A percentile compares a stretch with the other conserved stretches of the same genome.
Conservation (phyloP, 164 flowering plant species). For the Aristolochia californica region DNA sequence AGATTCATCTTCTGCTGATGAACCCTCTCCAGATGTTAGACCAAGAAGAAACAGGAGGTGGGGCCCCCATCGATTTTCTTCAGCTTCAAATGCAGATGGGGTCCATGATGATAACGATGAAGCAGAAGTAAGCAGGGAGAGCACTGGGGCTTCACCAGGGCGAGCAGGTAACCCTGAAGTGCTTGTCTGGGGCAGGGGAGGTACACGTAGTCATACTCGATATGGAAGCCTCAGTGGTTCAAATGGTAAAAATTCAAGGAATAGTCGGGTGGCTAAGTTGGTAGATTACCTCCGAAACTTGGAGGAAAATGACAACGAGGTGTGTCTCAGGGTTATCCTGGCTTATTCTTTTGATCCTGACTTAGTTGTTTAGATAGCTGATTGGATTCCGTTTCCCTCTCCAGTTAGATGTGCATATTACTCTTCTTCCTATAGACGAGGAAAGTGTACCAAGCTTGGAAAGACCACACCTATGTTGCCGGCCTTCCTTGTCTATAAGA, state of each 20-base stretch:
- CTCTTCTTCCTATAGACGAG: constrained; percentile 51
- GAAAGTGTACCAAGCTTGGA: constrained; percentile 43
- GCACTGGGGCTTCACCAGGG: constrained; percentile 41
- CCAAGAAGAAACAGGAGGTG: constrained; percentile 49
- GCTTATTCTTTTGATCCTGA: background rate
- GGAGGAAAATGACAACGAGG: constrained; percentile 39
- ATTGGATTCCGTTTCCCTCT: background rate
- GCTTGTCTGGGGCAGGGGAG: constrained; percentile 82
- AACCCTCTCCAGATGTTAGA: constrained; percentile 37
- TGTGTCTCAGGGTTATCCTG: constrained; percentile 1
- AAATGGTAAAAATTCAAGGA: constrained; percentile 32
- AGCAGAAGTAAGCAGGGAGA: constrained; percentile 37
- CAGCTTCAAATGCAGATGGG: constrained; percentile 31
- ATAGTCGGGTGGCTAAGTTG: constrained; percentile 42
- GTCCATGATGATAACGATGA: constrained; percentile 42
- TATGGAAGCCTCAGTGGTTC: constrained; percentile 39
- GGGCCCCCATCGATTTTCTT: constrained; percentile 24
- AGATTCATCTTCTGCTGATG: constrained; percentile 75
- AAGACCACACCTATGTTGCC: constrained; percentile 66
- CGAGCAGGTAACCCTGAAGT: constrained; percentile 46
- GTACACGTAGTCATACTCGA: constrained; percentile 61
- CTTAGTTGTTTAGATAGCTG: constrained; percentile 1
- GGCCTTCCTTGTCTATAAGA: constrained; percentile 41
- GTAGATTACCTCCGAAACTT: constrained; percentile 42
- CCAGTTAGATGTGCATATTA: constrained; percentile 57